A percentile compares a stretch with the other conserved stretches of the same genome.
Evolutionary conservation across 768 basidiomycete species (phyloP).

Genomic region (Coprinellus aureogranulatus): DNA sequence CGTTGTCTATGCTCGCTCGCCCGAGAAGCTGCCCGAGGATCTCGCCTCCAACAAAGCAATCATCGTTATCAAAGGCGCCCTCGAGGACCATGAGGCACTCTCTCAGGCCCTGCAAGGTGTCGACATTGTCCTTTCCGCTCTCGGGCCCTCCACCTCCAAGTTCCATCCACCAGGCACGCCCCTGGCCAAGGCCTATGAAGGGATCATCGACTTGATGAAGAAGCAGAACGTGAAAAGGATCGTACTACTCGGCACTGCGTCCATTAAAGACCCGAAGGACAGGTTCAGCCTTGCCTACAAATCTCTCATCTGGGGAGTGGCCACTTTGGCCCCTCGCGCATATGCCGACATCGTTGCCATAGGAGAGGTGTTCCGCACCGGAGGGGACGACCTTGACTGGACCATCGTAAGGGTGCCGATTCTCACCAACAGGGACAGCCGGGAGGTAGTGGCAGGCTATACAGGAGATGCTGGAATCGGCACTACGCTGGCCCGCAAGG

Average conservation of each 20-base stretch:
- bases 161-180: constrained; percentile 51
- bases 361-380: constrained; percentile 51
- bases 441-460: constrained; percentile 57
- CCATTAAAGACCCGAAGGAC: constrained; percentile 61
- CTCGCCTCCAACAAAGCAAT: constrained; percentile 44
- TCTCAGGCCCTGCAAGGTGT: constrained; percentile 53
- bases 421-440: constrained; percentile 47
- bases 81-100: constrained; percentile 51
- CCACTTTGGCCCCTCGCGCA: constrained; percentile 48
- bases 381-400: constrained; percentile 57
- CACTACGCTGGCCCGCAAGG: constrained; percentile 49
- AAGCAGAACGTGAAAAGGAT: constrained; percentile 52
- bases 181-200: constrained; percentile 57
- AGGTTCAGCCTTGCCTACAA: constrained; percentile 47
- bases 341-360: constrained; percentile 69
- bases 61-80: constrained; percentile 51
- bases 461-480: constrained; percentile 61
- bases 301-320: constrained; percentile 40
- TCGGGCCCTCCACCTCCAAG: constrained; percentile 57
- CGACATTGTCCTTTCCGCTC: constrained; percentile 63
- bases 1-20: constrained; percentile 62
- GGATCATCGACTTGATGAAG: constrained; percentile 57
- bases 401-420: constrained; percentile 70
- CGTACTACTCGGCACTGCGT: constrained; percentile 65
- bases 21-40: constrained; percentile 58